A percentile compares a stretch with the other conserved stretches of the same genome.
phyloP scores from a whole-genome alignment of 2,329 filamentous ascomycete genomes.

The Penicillium hordei region DNA sequence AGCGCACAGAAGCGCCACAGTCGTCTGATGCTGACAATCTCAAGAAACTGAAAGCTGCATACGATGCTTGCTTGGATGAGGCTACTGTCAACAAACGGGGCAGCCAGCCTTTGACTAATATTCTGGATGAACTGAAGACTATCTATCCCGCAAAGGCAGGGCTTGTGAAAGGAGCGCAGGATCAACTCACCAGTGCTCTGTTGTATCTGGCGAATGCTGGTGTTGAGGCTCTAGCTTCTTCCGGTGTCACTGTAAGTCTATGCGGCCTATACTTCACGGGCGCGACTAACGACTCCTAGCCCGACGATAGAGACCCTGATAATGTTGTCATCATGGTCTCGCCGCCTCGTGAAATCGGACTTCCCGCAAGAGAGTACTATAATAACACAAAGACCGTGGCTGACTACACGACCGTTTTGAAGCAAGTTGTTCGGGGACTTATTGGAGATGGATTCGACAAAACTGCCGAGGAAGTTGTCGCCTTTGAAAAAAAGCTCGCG shows the following conservation, averaged over 20 bases:
- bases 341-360: conserved; percentile 52
- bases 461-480: conserved; percentile 48
- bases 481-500: conserved; percentile 62
- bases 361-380: conserved; percentile 64
- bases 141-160: conserved; percentile 44
- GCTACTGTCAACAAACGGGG: conserved; percentile 57
- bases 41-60: conserved; percentile 63
- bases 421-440: conserved; percentile 45
- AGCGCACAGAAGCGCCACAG: conserved; percentile 48
- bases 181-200: conserved; percentile 37
- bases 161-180: conserved; percentile 19
- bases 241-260: conserved; percentile 35
- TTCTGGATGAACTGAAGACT: conserved; percentile 55
- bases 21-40: conserved; percentile 54
- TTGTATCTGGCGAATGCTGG: conserved; percentile 40
- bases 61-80: conserved; percentile 66
- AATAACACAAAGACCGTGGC: conserved; percentile 54
- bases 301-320: conserved; percentile 58
- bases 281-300: conserved; percentile 23
- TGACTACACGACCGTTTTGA: conserved; percentile 51
- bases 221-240: conserved; percentile 35
- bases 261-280: not conserved
- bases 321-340: conserved; percentile 50
- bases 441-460: conserved; percentile 29
- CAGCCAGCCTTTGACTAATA: conserved; percentile 54